Evolutionary conservation across 73 alveolate genomes (phyloP).

Genomic region (Breviolum minutum): DNA sequence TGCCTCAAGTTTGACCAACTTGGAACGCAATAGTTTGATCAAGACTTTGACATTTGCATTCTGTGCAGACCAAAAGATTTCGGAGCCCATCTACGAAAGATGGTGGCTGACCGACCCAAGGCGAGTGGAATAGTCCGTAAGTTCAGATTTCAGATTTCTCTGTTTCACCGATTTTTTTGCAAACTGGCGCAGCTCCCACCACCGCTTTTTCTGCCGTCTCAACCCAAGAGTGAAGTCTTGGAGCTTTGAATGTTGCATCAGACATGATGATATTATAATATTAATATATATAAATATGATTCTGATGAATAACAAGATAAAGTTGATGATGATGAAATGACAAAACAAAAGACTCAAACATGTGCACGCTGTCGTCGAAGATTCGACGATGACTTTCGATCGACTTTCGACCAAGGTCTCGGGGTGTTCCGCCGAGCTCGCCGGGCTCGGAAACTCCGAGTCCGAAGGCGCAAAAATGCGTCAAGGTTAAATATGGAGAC

Average conservation of each 20-base stretch:
- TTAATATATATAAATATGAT: too few relatives aligned
- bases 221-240: background rate
- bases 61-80: background rate
- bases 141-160: background rate
- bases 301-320: too few relatives aligned
- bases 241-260: too few relatives aligned
- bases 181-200: background rate
- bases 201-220: background rate
- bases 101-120: background rate
- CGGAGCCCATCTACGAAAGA: slow-evolving; percentile 15
- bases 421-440: too few relatives aligned
- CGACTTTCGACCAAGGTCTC: too few relatives aligned
- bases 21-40: background rate
- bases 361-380: too few relatives aligned
- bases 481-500: too few relatives aligned
- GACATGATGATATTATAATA: too few relatives aligned
- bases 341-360: background rate
- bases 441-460: slow-evolving; percentile 1
- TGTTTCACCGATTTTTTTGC: background rate
- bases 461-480: background rate
- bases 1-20: background rate
- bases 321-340: background rate
- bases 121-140: background rate
- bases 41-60: background rate
- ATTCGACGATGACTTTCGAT: too few relatives aligned